Percentiles rank a stretch among this genome's conserved stretches.
Conservation (phyloP, 345 rosid genomes). For the Rhizophora apiculata region DNA sequence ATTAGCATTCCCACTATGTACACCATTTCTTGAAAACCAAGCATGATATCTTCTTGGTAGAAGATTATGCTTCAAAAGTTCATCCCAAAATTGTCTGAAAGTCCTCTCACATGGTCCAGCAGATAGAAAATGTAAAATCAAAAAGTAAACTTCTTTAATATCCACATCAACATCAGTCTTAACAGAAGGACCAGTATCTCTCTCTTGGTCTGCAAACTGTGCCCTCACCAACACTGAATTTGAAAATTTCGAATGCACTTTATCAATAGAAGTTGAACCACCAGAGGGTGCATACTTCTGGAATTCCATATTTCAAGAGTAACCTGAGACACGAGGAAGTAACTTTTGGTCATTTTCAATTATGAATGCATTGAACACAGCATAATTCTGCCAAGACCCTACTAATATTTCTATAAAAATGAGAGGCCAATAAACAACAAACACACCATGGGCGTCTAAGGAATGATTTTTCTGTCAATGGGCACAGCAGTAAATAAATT, state of each 20-base stretch:
- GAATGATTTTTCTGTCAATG: not conserved
- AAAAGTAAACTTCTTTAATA: constrained; percentile 80
- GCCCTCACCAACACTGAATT: constrained; percentile 41
- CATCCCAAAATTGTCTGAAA: constrained; percentile 54
- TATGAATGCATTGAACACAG: not conserved
- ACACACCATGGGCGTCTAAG: no score
- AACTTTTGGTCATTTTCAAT: not conserved
- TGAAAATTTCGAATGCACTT: constrained; percentile 41
- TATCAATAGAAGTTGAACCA: constrained; percentile 44
- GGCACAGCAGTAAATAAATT: no score
- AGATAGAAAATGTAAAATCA: constrained; percentile 88
- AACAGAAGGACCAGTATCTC: constrained; percentile 29
- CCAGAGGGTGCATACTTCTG: constrained; percentile 44
- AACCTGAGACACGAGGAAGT: constrained; percentile 22
- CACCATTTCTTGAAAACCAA: constrained; percentile 74
- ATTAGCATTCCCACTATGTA: constrained; percentile 40
- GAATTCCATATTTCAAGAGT: constrained; percentile 44
- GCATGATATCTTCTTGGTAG: constrained; percentile 96
- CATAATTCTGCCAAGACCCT: not conserved
- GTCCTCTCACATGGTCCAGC: constrained; percentile 75
- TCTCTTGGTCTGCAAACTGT: constrained; percentile 42
- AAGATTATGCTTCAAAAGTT: constrained; percentile 79
- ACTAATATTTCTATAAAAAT: not conserved
- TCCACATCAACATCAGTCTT: constrained; percentile 55
- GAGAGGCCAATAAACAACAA: no score